A percentile compares a stretch with the other conserved stretches of the same genome.
phyloP scores from a whole-genome alignment of 2,329 filamentous ascomycete genomes.

The Colletotrichum paranaense region DNA sequence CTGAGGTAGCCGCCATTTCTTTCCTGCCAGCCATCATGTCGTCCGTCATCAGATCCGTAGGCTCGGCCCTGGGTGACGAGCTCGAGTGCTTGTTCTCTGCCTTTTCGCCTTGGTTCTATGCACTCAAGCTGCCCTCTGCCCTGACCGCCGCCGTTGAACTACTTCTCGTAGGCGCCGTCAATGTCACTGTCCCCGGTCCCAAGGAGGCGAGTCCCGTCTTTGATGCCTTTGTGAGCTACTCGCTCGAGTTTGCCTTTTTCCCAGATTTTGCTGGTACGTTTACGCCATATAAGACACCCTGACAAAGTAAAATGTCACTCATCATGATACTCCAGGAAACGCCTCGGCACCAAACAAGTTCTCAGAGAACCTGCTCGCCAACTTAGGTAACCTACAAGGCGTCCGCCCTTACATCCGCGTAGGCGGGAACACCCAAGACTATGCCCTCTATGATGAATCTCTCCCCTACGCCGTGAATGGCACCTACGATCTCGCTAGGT shows the following conservation, averaged over 20 bases:
- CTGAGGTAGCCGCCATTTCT: neutral
- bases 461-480: conserved; percentile 63
- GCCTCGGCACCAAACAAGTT: conserved; percentile 66
- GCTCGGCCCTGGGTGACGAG: conserved; percentile 10
- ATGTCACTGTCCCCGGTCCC: conserved; percentile 15
- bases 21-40: conserved; percentile 6
- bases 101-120: neutral
- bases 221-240: conserved; percentile 62
- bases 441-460: conserved; percentile 67
- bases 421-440: conserved; percentile 76
- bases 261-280: conserved; percentile 59
- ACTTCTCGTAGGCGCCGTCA: neutral
- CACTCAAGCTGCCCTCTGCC: neutral
- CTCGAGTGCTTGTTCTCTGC: conserved; percentile 16
- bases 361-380: conserved; percentile 69
- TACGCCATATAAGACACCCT: neutral
- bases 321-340: conserved; percentile 53
- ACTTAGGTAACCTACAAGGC: conserved; percentile 64
- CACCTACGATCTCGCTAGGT: conserved; percentile 59
- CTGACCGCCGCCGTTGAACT: neutral
- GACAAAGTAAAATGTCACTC: neutral
- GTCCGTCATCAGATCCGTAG: conserved; percentile 4
- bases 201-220: conserved; percentile 24
- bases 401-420: conserved; percentile 71
- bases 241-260: conserved; percentile 63